These are phyloP conservation scores for Panaeolus cyanescens DNA, from an alignment of 768 basidiomycete genomes.

Conservation along the genomic window DNA sequence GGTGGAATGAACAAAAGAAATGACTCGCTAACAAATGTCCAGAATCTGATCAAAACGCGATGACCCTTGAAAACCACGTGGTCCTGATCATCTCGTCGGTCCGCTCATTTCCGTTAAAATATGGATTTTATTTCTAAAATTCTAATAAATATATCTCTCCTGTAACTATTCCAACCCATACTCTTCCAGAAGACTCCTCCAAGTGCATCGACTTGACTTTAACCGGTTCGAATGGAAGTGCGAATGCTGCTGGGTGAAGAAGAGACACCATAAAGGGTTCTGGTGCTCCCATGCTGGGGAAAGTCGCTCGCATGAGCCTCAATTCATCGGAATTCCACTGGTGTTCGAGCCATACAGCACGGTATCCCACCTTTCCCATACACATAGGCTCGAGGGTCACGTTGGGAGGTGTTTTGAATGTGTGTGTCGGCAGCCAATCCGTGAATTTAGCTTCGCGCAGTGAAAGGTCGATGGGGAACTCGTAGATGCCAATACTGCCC, in stretches of 20 bases:
- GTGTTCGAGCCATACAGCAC: conserved; percentile 56
- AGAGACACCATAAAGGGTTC: conserved; percentile 26
- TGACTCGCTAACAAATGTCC: conserved; percentile 13
- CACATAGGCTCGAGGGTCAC: conserved; percentile 33
- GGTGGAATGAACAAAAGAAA: conserved; percentile 14
- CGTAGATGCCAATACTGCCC: conserved; percentile 16
- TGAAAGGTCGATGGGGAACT: conserved; percentile 17
- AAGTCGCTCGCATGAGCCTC: conserved; percentile 53
- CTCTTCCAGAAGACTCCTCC: conserved; percentile 55
- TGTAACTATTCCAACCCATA: conserved; percentile 52
- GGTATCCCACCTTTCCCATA: conserved; percentile 42
- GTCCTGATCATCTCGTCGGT: neutral
- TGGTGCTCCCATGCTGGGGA: conserved; percentile 24
- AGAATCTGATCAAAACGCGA: conserved; percentile 3
- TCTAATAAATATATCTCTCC: conserved; percentile 55
- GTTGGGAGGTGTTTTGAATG: conserved; percentile 24
- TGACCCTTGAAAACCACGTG: neutral
- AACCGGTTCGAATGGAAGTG: conserved; percentile 52
- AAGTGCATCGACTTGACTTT: conserved; percentile 50
- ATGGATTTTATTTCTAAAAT: conserved; percentile 21
- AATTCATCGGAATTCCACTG: conserved; percentile 50
- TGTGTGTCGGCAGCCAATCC: conserved; percentile 14
- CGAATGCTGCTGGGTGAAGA: conserved; percentile 46
- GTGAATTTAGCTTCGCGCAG: conserved; percentile 4
- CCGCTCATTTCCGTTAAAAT: neutral